phyloP scores from a whole-genome alignment of 1,139 yeast species.

The Pneumocystis oryctolagi region DNA sequence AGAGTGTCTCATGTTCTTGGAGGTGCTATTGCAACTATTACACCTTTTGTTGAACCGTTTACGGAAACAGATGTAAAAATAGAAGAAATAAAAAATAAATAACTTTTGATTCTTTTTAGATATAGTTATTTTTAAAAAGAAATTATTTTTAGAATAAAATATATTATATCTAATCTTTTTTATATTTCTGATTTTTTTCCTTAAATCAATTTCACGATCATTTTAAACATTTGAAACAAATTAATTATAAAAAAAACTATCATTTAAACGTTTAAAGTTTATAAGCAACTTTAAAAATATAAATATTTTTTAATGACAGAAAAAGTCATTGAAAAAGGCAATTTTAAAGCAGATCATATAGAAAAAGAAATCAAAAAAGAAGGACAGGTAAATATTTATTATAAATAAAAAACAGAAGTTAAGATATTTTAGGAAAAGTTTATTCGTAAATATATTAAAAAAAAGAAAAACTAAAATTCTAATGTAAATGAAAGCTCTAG shows the following conservation, averaged over 20 bases:
- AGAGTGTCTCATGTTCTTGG: conserved; percentile 68
- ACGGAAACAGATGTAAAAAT: conserved; percentile 5
- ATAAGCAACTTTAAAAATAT: not conserved
- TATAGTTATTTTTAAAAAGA: not conserved
- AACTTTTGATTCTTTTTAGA: not conserved
- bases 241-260: not conserved
- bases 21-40: conserved; percentile 65
- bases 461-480: not conserved
- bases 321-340: not conserved
- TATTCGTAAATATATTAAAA: not conserved
- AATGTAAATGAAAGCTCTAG: not conserved
- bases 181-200: not conserved
- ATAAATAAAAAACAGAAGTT: not conserved
- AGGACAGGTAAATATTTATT: not conserved
- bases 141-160: not conserved
- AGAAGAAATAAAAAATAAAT: conserved; percentile 3
- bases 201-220: not conserved
- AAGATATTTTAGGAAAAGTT: not conserved
- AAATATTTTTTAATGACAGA: not conserved
- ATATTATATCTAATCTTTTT: too few species aligned
- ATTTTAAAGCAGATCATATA: not conserved
- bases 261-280: not conserved
- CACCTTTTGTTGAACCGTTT: conserved; percentile 42
- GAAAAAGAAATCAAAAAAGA: not conserved
- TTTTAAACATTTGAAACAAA: not conserved